Evolutionary conservation across 192 early-diverging fungal species (phyloP).

Genomic region (Dimargaris cristalligena): DNA sequence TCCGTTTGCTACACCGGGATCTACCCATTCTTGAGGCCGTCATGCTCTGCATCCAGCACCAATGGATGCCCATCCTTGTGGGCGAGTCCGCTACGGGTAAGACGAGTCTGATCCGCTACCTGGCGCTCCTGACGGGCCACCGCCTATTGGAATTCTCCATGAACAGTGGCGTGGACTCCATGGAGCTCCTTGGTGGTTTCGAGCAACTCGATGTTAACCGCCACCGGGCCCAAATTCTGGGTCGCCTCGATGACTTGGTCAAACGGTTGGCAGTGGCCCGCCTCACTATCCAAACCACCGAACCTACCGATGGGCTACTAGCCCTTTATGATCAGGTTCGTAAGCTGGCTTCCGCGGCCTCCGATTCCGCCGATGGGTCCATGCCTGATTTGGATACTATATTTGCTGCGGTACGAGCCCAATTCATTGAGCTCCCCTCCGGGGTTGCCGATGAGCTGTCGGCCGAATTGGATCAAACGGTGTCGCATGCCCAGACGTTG

Average conservation of each 20-base stretch:
- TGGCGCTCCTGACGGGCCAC: constrained; percentile 70
- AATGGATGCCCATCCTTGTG: constrained; percentile 82
- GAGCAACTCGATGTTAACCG: constrained; percentile 84
- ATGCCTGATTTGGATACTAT: too few species aligned
- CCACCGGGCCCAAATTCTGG: constrained; percentile 35
- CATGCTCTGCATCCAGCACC: constrained; percentile 73
- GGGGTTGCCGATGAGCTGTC: neutral
- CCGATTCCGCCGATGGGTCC: too few species aligned
- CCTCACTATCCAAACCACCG: neutral
- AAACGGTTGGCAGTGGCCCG: constrained; percentile 11
- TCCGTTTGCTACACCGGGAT: constrained; percentile 48
- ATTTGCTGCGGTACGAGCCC: neutral
- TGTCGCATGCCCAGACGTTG: neutral
- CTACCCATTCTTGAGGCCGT: constrained; percentile 55
- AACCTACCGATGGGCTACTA: neutral
- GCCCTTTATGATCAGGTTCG: constrained; percentile 12
- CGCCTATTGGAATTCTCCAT: constrained; percentile 82
- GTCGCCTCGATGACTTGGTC: constrained; percentile 25
- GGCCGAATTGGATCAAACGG: constrained; percentile 10
- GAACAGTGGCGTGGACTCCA: constrained; percentile 86
- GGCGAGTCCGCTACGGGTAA: constrained; percentile 78
- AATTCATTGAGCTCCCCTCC: neutral
- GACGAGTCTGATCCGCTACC: constrained; percentile 65
- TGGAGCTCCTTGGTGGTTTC: constrained; percentile 92
- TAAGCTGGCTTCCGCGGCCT: constrained; percentile 5